phyloP scores from a whole-genome alignment of 768 basidiomycete genomes.

The Suillus spraguei region DNA sequence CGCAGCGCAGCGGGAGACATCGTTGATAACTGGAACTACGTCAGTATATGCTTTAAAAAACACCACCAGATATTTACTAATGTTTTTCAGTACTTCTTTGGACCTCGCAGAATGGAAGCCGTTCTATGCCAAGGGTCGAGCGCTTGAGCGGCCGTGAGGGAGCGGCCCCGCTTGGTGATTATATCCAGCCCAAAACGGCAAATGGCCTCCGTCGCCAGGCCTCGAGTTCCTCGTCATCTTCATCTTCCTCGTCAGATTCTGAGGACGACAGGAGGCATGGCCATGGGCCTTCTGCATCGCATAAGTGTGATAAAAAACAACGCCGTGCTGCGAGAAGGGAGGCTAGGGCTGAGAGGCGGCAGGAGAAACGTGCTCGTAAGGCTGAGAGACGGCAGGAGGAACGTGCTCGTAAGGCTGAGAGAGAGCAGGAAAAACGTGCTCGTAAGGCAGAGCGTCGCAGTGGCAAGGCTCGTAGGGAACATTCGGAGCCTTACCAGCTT shows the following conservation, averaged over 20 bases:
- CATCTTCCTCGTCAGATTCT: slow-evolving; percentile 14
- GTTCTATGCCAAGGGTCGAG: slow-evolving; percentile 36
- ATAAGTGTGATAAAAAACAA: slow-evolving; percentile 12
- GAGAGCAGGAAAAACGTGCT: too few species aligned
- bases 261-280: slow-evolving; percentile 11
- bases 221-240: background rate
- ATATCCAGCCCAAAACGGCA: slow-evolving; percentile 23
- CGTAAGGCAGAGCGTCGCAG: slow-evolving; percentile 18
- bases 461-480: slow-evolving; percentile 21
- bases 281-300: background rate
- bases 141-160: slow-evolving; percentile 31
- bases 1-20: slow-evolving; percentile 40
- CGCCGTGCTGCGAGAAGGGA: slow-evolving; percentile 14
- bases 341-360: slow-evolving; percentile 19
- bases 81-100: slow-evolving; percentile 47
- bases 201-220: slow-evolving; percentile 17
- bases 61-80: background rate
- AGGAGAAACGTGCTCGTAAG: slow-evolving; percentile 15
- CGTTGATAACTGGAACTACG: slow-evolving; percentile 55
- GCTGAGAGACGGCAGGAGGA: too few species aligned
- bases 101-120: slow-evolving; percentile 46
- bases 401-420: too few species aligned
- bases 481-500: slow-evolving; percentile 25
- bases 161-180: slow-evolving; percentile 23
- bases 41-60: slow-evolving; percentile 29